Conservation (phyloP, 345 rosid species). For the Anastatica hierochuntica region DNA sequence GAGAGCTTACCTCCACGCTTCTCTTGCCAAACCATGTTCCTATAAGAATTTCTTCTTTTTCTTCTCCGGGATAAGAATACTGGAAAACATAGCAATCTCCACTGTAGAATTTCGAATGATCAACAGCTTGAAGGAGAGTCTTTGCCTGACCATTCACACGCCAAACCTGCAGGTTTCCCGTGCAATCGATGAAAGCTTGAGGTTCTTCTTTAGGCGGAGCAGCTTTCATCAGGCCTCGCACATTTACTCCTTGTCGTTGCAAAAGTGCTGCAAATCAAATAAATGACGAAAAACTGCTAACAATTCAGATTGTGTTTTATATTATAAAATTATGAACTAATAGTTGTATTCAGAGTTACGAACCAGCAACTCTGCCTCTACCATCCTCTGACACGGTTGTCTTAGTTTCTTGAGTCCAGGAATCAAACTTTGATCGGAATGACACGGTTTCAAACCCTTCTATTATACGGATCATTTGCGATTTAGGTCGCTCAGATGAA, state of each 20-base stretch:
- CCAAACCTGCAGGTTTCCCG: conserved; percentile 96
- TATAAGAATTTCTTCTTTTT: conserved; percentile 72
- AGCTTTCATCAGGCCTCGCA: conserved; percentile 79
- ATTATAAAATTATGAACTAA: no score
- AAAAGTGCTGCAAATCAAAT: conserved; percentile 84
- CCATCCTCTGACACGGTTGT: conserved; percentile 93
- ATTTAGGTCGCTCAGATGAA: conserved; percentile 46
- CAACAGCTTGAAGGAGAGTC: conserved; percentile 65
- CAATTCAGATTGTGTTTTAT: no score
- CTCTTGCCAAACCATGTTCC: conserved; percentile 95
- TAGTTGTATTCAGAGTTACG: no score
- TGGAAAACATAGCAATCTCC: conserved; percentile 96
- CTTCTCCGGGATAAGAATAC: conserved; percentile 92
- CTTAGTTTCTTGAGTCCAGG: conserved; percentile 68
- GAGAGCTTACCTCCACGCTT: conserved; percentile 66
- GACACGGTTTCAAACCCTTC: conserved; percentile 94
- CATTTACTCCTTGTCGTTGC: conserved; percentile 86
- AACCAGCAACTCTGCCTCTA: conserved; percentile 94
- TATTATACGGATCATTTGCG: conserved; percentile 71
- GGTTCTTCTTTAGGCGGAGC: conserved; percentile 79
- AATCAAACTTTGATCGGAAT: conserved; percentile 77
- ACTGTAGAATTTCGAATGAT: conserved; percentile 74
- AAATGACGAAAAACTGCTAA: no score
- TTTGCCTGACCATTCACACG: conserved; percentile 73
- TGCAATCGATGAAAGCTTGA: conserved; percentile 76